Percentiles rank a stretch among this genome's conserved stretches.
phyloP scores from a whole-genome alignment of 805 yeast species.

The Candida coquimbonensis region DNA sequence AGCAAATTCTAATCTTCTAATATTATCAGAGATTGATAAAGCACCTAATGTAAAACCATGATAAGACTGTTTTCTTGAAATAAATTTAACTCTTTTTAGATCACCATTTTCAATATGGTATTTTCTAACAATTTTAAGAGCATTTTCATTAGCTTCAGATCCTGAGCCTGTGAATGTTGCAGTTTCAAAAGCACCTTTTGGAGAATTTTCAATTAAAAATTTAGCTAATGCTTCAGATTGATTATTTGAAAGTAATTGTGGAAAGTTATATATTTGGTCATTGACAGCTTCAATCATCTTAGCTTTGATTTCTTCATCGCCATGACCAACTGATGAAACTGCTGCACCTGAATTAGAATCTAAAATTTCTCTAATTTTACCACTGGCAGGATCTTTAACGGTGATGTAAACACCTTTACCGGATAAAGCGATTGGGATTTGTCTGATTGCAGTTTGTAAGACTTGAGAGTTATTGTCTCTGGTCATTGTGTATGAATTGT shows the following conservation, averaged over 20 bases:
- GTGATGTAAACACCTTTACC: conserved; percentile 33
- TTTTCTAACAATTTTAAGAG: conserved; percentile 49
- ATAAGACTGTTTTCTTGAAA: conserved; percentile 39
- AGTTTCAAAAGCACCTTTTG: conserved; percentile 34
- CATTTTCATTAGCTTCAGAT: conserved; percentile 61
- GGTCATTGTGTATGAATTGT: conserved; percentile 1
- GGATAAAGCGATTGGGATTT: conserved; percentile 26
- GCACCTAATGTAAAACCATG: conserved; percentile 45
- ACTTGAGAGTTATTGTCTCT: conserved; percentile 14
- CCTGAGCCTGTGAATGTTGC: conserved; percentile 52
- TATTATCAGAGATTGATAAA: conserved; percentile 33
- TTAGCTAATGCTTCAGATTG: conserved; percentile 36
- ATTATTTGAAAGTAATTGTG: conserved; percentile 24
- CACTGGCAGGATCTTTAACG: conserved; percentile 30
- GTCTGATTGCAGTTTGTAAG: conserved; percentile 28
- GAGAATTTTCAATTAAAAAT: conserved; percentile 38
- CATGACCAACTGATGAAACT: conserved; percentile 42
- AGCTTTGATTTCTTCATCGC: conserved; percentile 32
- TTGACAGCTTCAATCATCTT: conserved; percentile 34
- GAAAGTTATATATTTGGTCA: conserved; percentile 31
- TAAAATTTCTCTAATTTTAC: conserved; percentile 26
- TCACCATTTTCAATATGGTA: conserved; percentile 38
- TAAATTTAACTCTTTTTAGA: conserved; percentile 33
- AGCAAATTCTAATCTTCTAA: conserved; percentile 30
- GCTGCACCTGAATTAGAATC: conserved; percentile 48